Conservation (phyloP, 108 stramenopile species). For the Cyclotella cryptica region DNA sequence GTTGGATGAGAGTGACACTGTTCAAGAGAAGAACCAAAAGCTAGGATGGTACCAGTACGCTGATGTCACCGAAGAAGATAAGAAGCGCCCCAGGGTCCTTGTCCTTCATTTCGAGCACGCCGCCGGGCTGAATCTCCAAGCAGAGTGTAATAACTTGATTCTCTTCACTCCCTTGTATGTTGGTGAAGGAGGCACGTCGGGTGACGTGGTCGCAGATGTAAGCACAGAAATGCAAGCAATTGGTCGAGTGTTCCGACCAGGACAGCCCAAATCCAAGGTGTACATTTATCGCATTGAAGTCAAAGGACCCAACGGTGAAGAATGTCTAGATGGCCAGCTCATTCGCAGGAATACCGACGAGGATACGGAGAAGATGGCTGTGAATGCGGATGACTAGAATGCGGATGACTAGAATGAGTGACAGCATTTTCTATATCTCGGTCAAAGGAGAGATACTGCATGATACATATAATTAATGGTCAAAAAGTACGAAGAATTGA, state of each 20-base stretch:
- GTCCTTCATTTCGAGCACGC: constrained; percentile 74
- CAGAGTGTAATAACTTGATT: constrained; percentile 75
- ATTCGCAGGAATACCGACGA: constrained; percentile 69
- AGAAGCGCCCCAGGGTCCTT: constrained; percentile 67
- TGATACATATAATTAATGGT: too few relatives aligned
- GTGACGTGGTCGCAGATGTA: constrained; percentile 69
- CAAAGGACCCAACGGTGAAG: constrained; percentile 67
- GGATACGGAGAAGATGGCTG: constrained; percentile 59
- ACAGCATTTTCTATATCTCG: not conserved
- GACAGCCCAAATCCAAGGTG: constrained; percentile 65
- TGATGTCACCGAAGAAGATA: constrained; percentile 76
- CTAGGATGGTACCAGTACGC: constrained; percentile 72
- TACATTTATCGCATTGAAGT: constrained; percentile 66
- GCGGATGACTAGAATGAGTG: constrained; percentile 40
- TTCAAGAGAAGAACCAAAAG: constrained; percentile 67
- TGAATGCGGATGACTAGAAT: constrained; percentile 58
- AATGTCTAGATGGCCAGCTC: constrained; percentile 69
- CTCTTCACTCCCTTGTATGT: constrained; percentile 72
- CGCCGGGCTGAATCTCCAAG: constrained; percentile 79
- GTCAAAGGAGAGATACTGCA: too few relatives aligned
- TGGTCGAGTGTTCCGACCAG: constrained; percentile 74
- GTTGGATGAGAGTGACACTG: constrained; percentile 56
- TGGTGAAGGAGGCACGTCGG: constrained; percentile 58
- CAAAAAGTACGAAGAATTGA: too few relatives aligned
- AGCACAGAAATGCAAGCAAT: constrained; percentile 81